Base-by-base conservation (phyloP, 1,284 basidiomycete genomes). In the Leucoagaricus sp. region DNA sequence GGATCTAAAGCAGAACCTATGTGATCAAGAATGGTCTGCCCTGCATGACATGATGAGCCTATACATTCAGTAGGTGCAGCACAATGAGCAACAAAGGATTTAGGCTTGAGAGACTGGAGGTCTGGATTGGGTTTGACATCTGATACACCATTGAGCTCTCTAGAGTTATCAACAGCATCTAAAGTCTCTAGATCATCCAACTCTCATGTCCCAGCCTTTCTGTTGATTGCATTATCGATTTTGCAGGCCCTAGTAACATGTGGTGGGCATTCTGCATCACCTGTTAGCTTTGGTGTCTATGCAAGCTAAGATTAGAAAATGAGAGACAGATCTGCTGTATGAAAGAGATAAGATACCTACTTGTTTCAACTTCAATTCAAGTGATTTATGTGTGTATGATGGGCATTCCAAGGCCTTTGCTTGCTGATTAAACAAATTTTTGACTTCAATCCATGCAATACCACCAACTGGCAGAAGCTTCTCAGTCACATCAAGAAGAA, bases 351-450 rank as follows among this genome's bases (percentile, higher is more conserved):
- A 46, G 19, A 17, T 33, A 64, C 65, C 26, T 59, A 74, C 72
- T 57, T 61, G 53, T 56, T 72, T 73, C 56, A 67, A 72, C 56
- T 72, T 72, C 0, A 51, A 58, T 53, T 72, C 67, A 1, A 74
- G 59, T 0, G 67, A 54, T 26, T 48, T 54, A 2, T n/a, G 12
- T 15, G 36, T 38, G 4, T n/a, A 38, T 38, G 4, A 4, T 4
- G 13, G 36, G 4, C 13, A 13, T 13, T n/a, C 36, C 15, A n/a
- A 10, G 4, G 12, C 36, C 4, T 13, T 4, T 15, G 36, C 15
- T 15, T n/a, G 15, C 13, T 6, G 8, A 13, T 38, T 38, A n/a
- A 15, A 38, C 17, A 4, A 15, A 10, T 38, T 8, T 13, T 38
- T 13, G 17, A 38, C 36, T 38, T 38, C 4, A 38, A 38, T 4